Evolutionary conservation across 2,329 filamentous ascomycete species (phyloP).

Genomic region (Alternaria gansuensis): DNA sequence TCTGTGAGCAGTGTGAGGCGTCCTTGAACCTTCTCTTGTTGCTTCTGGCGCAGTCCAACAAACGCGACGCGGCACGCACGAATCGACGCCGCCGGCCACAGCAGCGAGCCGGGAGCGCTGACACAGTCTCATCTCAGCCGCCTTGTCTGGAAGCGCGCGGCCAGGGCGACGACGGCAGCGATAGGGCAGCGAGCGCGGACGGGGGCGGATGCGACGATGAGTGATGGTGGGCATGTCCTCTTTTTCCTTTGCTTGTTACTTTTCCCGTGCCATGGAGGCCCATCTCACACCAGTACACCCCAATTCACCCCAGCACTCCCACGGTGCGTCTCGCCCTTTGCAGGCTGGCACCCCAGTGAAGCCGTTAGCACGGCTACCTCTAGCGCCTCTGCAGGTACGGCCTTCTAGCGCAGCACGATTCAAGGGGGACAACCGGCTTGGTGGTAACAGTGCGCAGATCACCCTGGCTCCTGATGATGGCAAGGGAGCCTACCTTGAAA

Average conservation of each 20-base stretch:
- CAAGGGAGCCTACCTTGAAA: slow-evolving; percentile 49
- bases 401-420: slow-evolving; percentile 23
- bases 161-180: background rate
- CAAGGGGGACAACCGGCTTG: slow-evolving; percentile 32
- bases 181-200: background rate
- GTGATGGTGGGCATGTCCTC: too few species aligned
- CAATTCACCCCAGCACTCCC: background rate
- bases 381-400: slow-evolving; percentile 37
- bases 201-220: background rate
- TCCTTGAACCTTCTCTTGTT: slow-evolving; percentile 32
- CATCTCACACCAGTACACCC: background rate
- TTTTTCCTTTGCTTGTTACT: too few species aligned
- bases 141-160: slow-evolving; percentile 16
- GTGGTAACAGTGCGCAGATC: slow-evolving; percentile 44
- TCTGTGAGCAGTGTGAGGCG: slow-evolving; percentile 37
- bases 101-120: slow-evolving; percentile 31
- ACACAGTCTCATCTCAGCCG: slow-evolving; percentile 44
- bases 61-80: slow-evolving; percentile 23
- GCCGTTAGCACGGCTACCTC: slow-evolving; percentile 32
- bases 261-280: too few species aligned
- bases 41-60: slow-evolving; percentile 43
- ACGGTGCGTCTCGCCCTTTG: background rate
- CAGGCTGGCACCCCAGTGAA: slow-evolving; percentile 24
- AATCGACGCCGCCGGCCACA: slow-evolving; percentile 24
- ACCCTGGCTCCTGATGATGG: slow-evolving; percentile 39